Percentiles rank a stretch among this genome's conserved stretches.
Conservation (phyloP, 176 grass and related monocot species). For the Carex scoparia region DNA sequence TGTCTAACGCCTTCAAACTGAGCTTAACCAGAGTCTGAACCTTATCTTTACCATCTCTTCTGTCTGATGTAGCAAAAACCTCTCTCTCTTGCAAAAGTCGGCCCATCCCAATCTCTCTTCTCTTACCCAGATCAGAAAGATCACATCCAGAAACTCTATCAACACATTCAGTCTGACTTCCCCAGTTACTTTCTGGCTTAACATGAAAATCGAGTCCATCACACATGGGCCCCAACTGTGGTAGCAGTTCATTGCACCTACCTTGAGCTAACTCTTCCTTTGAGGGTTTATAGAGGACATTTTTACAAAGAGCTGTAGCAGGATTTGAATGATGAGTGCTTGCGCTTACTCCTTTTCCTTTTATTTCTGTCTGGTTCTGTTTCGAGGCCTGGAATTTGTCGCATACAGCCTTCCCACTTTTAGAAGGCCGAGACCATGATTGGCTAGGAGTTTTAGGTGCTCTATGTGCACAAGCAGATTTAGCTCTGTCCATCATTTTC, state of each 20-base stretch:
- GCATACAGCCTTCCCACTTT: not conserved
- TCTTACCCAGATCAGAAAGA: not conserved
- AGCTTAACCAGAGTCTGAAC: conserved; percentile 51
- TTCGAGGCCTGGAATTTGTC: not conserved
- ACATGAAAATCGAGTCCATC: not conserved
- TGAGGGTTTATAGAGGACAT: not conserved
- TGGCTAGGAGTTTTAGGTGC: conserved; percentile 22
- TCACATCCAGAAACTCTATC: not conserved
- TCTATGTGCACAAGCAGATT: conserved; percentile 31
- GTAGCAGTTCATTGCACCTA: not conserved
- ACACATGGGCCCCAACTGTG: not conserved
- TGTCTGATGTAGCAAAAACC: not conserved
- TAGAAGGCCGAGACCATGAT: not conserved
- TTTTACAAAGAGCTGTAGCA: not conserved
- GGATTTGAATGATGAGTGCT: not conserved
- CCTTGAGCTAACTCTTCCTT: not conserved
- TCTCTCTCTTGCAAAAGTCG: not conserved
- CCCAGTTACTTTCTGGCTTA: not conserved
- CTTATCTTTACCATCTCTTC: conserved; percentile 45
- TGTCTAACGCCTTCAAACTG: conserved; percentile 51
- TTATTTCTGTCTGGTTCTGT: not conserved
- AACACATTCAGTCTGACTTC: not conserved
- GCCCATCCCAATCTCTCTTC: not conserved
- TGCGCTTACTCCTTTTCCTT: not conserved
- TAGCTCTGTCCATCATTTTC: conserved; percentile 73